Percentiles rank a stretch among this genome's conserved stretches.
phyloP scores from a whole-genome alignment of 495 filamentous ascomycete genomes.

The Penicillium lividum region DNA sequence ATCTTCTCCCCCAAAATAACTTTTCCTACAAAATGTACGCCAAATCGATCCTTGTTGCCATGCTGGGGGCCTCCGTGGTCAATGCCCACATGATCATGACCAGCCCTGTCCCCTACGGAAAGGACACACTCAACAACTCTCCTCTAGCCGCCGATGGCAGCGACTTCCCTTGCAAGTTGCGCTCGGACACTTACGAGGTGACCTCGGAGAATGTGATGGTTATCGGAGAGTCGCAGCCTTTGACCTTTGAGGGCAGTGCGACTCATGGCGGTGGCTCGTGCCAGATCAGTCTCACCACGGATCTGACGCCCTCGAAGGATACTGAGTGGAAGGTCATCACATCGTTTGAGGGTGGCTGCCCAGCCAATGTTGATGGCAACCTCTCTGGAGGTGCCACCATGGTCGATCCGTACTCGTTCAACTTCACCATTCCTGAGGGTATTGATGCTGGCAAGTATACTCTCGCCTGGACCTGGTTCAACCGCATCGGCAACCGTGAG shows the following conservation, averaged over 20 bases:
- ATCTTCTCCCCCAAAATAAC: slow-evolving; percentile 11
- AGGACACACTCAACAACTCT: slow-evolving; percentile 51
- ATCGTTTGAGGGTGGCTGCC: slow-evolving; percentile 79
- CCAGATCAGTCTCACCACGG: slow-evolving; percentile 80
- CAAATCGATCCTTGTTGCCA: slow-evolving; percentile 39
- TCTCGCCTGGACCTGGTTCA: slow-evolving; percentile 91
- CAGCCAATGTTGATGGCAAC: slow-evolving; percentile 53
- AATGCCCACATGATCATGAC: slow-evolving; percentile 71
- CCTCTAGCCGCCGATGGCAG: slow-evolving; percentile 61
- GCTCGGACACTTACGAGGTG: slow-evolving; percentile 25
- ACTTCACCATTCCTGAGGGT: slow-evolving; percentile 48
- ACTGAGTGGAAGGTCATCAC: slow-evolving; percentile 76
- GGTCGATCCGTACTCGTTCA: slow-evolving; percentile 33
- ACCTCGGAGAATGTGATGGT: slow-evolving; percentile 32
- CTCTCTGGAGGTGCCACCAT: slow-evolving; percentile 22
- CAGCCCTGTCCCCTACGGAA: slow-evolving; percentile 65
- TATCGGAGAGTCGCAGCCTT: slow-evolving; percentile 28
- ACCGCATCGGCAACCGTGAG: slow-evolving; percentile 82
- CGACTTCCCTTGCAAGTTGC: slow-evolving; percentile 79
- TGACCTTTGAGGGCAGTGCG: slow-evolving; percentile 51
- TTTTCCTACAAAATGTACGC: slow-evolving; percentile 39
- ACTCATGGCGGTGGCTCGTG: slow-evolving; percentile 88
- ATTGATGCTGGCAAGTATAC: slow-evolving; percentile 56
- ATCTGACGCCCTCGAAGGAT: slow-evolving; percentile 56
- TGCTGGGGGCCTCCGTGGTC: slow-evolving; percentile 51